Conservation (phyloP, 106 monocot species). For the Dendrobium officinale region DNA sequence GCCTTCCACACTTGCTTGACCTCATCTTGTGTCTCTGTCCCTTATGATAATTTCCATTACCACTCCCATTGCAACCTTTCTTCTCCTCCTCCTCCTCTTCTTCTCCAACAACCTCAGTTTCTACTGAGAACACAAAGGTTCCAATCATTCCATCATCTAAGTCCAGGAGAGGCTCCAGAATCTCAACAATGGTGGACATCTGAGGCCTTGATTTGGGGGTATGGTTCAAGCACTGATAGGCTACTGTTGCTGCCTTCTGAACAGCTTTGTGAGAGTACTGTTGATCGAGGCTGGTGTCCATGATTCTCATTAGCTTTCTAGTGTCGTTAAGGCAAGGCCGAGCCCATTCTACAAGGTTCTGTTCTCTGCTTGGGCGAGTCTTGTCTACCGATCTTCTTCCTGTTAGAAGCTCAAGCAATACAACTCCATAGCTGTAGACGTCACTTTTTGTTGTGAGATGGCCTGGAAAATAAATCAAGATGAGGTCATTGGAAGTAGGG, state of each 20-base stretch:
- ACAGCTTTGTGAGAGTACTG: conserved; percentile 43
- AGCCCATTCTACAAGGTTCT: conserved; percentile 78
- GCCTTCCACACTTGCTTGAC: background rate
- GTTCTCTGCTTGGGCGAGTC: conserved; percentile 49
- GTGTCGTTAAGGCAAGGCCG: conserved; percentile 42
- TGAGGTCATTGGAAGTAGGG: background rate
- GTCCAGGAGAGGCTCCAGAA: conserved; percentile 30
- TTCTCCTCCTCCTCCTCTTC: conserved; percentile 1
- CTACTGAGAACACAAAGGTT: conserved; percentile 15
- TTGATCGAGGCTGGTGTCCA: conserved; percentile 53
- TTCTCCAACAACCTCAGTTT: background rate
- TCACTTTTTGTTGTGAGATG: conserved; percentile 67
- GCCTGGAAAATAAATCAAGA: conserved; percentile 18
- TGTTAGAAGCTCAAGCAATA: conserved; percentile 61
- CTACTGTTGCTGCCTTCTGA: conserved; percentile 44
- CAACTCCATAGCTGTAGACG: conserved; percentile 78
- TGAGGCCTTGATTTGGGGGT: conserved; percentile 56
- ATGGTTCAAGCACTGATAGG: conserved; percentile 58
- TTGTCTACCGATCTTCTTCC: conserved; percentile 62
- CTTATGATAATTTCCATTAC: too few species aligned
- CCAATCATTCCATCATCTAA: conserved; percentile 1
- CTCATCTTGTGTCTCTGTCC: conserved; percentile 9
- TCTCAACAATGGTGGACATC: conserved; percentile 55
- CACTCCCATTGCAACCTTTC: background rate
- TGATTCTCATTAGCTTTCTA: conserved; percentile 36